phyloP scores from a whole-genome alignment of 441 rosid species.

The Jatropha podagrica region DNA sequence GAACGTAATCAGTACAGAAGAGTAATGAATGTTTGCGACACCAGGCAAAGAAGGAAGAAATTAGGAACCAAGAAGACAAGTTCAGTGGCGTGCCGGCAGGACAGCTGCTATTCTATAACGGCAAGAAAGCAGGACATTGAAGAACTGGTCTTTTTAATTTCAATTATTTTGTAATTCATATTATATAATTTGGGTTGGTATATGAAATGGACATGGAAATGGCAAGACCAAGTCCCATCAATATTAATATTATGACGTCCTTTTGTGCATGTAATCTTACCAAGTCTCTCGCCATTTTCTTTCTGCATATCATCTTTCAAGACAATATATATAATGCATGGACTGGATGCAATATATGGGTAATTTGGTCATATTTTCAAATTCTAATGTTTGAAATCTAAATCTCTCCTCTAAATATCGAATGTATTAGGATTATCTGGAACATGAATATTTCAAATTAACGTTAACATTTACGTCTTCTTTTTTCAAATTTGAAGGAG shows the following conservation, averaged over 20 bases:
- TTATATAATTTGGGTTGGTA: not conserved
- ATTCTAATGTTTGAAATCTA: too few relatives aligned
- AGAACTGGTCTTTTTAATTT: not conserved
- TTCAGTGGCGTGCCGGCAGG: conserved; percentile 18
- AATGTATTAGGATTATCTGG: too few relatives aligned
- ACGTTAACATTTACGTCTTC: too few relatives aligned
- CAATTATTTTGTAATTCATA: not conserved
- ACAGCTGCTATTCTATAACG: not conserved
- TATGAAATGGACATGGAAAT: conserved; percentile 3
- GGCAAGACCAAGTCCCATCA: not conserved
- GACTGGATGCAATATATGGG: too few relatives aligned
- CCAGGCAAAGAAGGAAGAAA: not conserved
- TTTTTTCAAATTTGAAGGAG: too few relatives aligned
- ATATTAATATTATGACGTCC: not conserved
- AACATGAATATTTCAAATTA: too few relatives aligned
- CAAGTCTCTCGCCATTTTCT: not conserved
- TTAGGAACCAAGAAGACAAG: not conserved
- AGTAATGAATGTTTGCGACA: too few relatives aligned
- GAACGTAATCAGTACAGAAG: not conserved
- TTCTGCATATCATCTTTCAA: not conserved
- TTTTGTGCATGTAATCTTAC: conserved; percentile 8
- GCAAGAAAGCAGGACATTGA: not conserved
- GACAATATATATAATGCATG: not conserved
- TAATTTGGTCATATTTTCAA: too few relatives aligned
- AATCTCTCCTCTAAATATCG: too few relatives aligned